These are phyloP conservation scores for Recurvomyces mirabilis DNA, from an alignment of 495 filamentous ascomycete species.

Conservation along the genomic window DNA sequence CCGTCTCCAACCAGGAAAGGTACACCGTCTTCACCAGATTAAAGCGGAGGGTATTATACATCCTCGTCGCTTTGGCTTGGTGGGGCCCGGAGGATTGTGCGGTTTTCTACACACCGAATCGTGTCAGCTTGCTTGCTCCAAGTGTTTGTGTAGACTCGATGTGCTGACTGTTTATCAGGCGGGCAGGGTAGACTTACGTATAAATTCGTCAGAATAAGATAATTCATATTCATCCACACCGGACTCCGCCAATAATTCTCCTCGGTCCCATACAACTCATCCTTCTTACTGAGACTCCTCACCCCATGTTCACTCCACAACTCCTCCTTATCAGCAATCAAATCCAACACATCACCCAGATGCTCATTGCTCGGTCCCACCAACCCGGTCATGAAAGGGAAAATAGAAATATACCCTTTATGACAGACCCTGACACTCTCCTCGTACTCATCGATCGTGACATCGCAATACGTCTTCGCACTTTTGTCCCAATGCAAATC, in stretches of 20 bases:
- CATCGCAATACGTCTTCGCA: slow-evolving; percentile 79
- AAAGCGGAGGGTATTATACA: slow-evolving; percentile 65
- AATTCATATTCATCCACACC: slow-evolving; percentile 97
- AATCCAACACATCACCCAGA: slow-evolving; percentile 60
- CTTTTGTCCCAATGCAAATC: slow-evolving; percentile 84
- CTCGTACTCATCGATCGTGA: slow-evolving; percentile 90
- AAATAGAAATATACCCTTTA: slow-evolving; percentile 89
- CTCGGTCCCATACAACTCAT: slow-evolving; percentile 71
- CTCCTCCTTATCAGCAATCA: slow-evolving; percentile 70
- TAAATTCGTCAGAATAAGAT: slow-evolving; percentile 52
- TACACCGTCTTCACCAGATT: slow-evolving; percentile 88
- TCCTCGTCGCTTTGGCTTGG: slow-evolving; percentile 51
- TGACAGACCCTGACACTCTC: slow-evolving; percentile 85
- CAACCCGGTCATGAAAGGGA: slow-evolving; percentile 81
- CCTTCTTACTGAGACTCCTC: slow-evolving; percentile 73
- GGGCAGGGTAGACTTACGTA: slow-evolving; percentile 23
- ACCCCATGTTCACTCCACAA: slow-evolving; percentile 80
- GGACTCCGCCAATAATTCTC: slow-evolving; percentile 98
- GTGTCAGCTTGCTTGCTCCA: too few relatives aligned
- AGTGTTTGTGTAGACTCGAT: background rate
- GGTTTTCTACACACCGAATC: too few relatives aligned
- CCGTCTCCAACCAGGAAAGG: slow-evolving; percentile 74
- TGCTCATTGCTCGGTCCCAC: slow-evolving; percentile 58
- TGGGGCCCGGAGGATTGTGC: slow-evolving; percentile 53
- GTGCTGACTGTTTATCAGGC: too few relatives aligned